A percentile compares a stretch with the other conserved stretches of the same genome.
phyloP scores from a whole-genome alignment of 441 rosid species.

The Gossypium trilobum region DNA sequence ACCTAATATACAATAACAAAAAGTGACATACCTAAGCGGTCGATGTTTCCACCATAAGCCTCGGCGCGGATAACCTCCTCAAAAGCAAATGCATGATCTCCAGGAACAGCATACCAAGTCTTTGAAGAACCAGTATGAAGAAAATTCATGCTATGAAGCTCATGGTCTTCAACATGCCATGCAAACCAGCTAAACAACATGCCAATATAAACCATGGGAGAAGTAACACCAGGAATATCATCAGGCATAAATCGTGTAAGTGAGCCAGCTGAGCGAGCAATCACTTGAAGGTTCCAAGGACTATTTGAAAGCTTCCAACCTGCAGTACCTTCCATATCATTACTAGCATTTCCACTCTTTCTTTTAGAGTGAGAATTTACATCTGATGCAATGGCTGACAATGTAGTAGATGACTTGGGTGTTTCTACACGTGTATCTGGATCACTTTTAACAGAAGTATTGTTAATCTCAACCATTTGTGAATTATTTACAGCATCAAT shows the following conservation, averaged over 20 bases:
- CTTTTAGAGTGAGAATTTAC: slow-evolving; percentile 33
- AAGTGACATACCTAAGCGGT: slow-evolving; percentile 59
- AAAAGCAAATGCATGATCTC: slow-evolving; percentile 75
- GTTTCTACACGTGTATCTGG: slow-evolving; percentile 22
- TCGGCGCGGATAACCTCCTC: slow-evolving; percentile 79
- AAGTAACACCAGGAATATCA: slow-evolving; percentile 97
- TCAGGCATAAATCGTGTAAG: slow-evolving; percentile 98
- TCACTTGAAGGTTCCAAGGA: slow-evolving; percentile 93
- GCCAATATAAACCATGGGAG: slow-evolving; percentile 94
- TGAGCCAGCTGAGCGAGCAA: slow-evolving; percentile 93
- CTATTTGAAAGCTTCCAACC: slow-evolving; percentile 99
- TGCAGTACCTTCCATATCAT: slow-evolving; percentile 79
- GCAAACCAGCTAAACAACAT: slow-evolving; percentile 99
- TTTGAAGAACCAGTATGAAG: slow-evolving; percentile 91
- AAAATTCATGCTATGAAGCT: slow-evolving; percentile 96
- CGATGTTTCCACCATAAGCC: slow-evolving; percentile 73
- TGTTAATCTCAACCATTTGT: slow-evolving; percentile 22
- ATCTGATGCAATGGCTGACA: slow-evolving; percentile 26
- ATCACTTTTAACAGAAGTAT: slow-evolving; percentile 22
- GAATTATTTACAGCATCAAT: slow-evolving; percentile 19
- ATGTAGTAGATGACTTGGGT: slow-evolving; percentile 22
- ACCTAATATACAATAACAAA: background rate
- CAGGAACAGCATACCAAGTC: slow-evolving; percentile 97
- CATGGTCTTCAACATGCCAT: slow-evolving; percentile 99
- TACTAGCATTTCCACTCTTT: slow-evolving; percentile 31